Evolutionary conservation across 495 filamentous ascomycete genomes (phyloP).

Genomic region (Aspergillus leporis): DNA sequence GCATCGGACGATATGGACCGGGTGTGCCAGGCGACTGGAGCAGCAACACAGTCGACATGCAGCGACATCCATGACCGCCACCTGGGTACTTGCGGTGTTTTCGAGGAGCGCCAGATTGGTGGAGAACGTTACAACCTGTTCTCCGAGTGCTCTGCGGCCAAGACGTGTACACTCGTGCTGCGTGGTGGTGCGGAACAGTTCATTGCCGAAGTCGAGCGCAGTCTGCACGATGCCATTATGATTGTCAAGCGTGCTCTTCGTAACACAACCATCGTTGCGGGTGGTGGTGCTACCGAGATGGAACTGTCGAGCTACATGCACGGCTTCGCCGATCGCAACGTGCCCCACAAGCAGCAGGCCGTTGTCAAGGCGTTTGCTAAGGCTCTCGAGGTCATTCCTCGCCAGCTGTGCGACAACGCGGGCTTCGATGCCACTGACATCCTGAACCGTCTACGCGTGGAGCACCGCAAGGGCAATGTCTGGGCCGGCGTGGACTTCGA

Average conservation of each 20-base stretch:
- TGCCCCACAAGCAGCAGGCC: slow-evolving; percentile 92
- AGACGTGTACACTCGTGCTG: slow-evolving; percentile 94
- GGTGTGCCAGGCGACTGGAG: slow-evolving; percentile 91
- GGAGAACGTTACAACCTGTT: slow-evolving; percentile 98
- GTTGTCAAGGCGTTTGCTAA: slow-evolving; percentile 98
- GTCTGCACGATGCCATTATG: slow-evolving; percentile 98
- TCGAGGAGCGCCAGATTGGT: slow-evolving; percentile 96
- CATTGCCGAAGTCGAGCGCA: slow-evolving; percentile 96
- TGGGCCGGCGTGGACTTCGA: slow-evolving; percentile 97
- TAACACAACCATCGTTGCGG: slow-evolving; percentile 91
- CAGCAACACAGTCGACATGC: slow-evolving; percentile 91
- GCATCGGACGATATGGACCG: slow-evolving; percentile 93
- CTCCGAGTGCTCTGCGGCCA: slow-evolving; percentile 88
- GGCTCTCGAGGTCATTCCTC: slow-evolving; percentile 93
- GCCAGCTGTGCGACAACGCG: slow-evolving; percentile 96
- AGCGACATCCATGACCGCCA: slow-evolving; percentile 90
- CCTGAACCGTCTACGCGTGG: slow-evolving; percentile 88
- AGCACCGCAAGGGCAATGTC: slow-evolving; percentile 84
- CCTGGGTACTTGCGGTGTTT: slow-evolving; percentile 84
- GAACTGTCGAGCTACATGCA: slow-evolving; percentile 92
- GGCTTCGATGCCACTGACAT: slow-evolving; percentile 98
- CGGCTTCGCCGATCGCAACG: slow-evolving; percentile 84
- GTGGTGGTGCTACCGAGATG: slow-evolving; percentile 95
- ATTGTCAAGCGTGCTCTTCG: slow-evolving; percentile 96
- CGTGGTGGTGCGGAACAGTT: slow-evolving; percentile 98